phyloP scores from a whole-genome alignment of 768 basidiomycete species.

The Tulasnella sp. region DNA sequence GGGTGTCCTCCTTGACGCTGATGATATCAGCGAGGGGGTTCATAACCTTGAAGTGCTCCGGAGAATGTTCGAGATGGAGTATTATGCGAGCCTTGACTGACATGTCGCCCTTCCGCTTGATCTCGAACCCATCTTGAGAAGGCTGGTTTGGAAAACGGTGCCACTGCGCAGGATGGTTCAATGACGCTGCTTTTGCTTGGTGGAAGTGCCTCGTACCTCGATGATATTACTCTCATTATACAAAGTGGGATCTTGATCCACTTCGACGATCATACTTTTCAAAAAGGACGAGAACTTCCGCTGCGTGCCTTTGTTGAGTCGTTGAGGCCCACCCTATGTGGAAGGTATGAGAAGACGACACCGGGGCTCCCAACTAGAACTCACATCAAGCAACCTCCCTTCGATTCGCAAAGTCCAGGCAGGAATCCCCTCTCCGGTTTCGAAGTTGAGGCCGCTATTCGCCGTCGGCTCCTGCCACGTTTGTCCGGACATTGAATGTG shows the following conservation, averaged over 20 bases:
- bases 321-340: constrained; percentile 7
- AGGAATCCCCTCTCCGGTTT: constrained; percentile 82
- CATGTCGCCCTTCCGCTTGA: constrained; percentile 71
- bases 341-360: constrained; percentile 15
- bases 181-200: constrained; percentile 31
- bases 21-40: constrained; percentile 55
- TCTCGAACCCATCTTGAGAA: constrained; percentile 75
- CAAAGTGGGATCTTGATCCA: constrained; percentile 72
- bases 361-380: constrained; percentile 16
- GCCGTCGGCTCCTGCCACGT: constrained; percentile 52
- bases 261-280: constrained; percentile 74
- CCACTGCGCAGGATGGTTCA: constrained; percentile 36
- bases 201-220: constrained; percentile 49
- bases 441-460: constrained; percentile 47
- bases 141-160: constrained; percentile 34
- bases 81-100: constrained; percentile 72
- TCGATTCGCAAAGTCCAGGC: constrained; percentile 86
- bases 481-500: constrained; percentile 80
- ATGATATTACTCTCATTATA: constrained; percentile 84
- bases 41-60: constrained; percentile 71
- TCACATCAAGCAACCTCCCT: constrained; percentile 59
- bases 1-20: constrained; percentile 76
- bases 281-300: constrained; percentile 83
- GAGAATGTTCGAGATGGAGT: constrained; percentile 78
- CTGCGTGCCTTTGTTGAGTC: constrained; percentile 56